Conservation (phyloP, 768 basidiomycete genomes). For the Aureoboletus auriporus region DNA sequence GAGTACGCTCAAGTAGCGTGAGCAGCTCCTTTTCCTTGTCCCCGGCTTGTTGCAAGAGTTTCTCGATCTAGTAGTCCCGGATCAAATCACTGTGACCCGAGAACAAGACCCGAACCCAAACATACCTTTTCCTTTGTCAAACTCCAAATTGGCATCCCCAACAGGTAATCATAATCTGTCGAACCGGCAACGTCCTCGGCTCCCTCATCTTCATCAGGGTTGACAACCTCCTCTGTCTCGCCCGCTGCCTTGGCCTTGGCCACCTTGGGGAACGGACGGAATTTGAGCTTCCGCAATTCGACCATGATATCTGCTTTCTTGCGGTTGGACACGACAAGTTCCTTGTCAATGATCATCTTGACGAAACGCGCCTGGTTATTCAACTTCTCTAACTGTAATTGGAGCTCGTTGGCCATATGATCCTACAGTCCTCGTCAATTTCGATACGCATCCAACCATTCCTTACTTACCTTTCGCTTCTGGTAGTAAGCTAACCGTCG, state of each 20-base stretch:
- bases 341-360: slow-evolving; percentile 87
- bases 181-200: slow-evolving; percentile 37
- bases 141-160: slow-evolving; percentile 94
- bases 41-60: slow-evolving; percentile 70
- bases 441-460: neutral
- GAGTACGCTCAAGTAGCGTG: slow-evolving; percentile 68
- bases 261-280: slow-evolving; percentile 89
- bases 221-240: slow-evolving; percentile 57
- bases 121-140: slow-evolving; percentile 88
- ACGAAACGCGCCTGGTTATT: slow-evolving; percentile 96
- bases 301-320: slow-evolving; percentile 83
- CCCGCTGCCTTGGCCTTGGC: slow-evolving; percentile 61
- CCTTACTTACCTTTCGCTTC: slow-evolving; percentile 77
- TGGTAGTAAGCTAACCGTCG: slow-evolving; percentile 87
- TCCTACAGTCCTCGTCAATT: slow-evolving; percentile 48
- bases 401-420: slow-evolving; percentile 76
- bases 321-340: slow-evolving; percentile 80
- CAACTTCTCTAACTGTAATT: slow-evolving; percentile 75
- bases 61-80: slow-evolving; percentile 61
- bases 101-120: neutral
- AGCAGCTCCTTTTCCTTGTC: slow-evolving; percentile 84
- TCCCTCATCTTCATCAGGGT: slow-evolving; percentile 47
- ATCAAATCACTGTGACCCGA: slow-evolving; percentile 5
- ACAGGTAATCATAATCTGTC: slow-evolving; percentile 86
- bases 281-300: slow-evolving; percentile 79